Base-by-base conservation (phyloP, 2,329 filamentous ascomycete genomes). In the Hymenoscyphus occultus region DNA sequence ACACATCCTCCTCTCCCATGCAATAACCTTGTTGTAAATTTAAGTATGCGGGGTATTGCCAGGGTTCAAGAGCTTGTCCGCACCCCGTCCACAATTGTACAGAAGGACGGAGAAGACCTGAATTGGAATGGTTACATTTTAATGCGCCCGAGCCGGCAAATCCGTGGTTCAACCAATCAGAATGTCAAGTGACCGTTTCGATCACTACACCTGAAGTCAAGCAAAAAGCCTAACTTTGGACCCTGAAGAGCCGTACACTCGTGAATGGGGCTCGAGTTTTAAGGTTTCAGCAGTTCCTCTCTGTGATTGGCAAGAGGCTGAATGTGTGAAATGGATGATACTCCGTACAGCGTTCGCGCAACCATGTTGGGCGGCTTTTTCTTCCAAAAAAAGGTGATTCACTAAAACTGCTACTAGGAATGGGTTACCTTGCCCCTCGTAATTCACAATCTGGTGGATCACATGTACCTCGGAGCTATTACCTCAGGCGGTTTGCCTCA, bases 391-490 rank as follows among this genome's bases (percentile, higher is more conserved):
- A n/a, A 51, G 45, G n/a, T 12, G 19, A 22, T 22, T 51, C 45
- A 51, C 45, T 19, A 51, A 28, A n/a, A 28, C 19, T 19, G n/a
- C 42, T n/a, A 16, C 42, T 9, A 48, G 19, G 16, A 48, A 48
- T n/a, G 45, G n/a, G 19, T 22, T 51, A 51, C 45, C n/a, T 10
- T 22, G 19, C n/a, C 45, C 45, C 45, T 14, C 45, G n/a, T 12
- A 19, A 10, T 51, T 35, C 6, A 35, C 35, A 10, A 7, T 35
- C 5, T 5, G 31, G 28, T n/a, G 64, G 62, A 69, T 70, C 69
- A 69, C 69, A 68, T 68, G 69, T 60, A 16, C 35, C 57, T 60
- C 69, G 69, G 69, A 64, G 35, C n/a, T 68, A 40, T 68, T 67
- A 39, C 68, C 69, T 51, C n/a, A 66, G 64, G 63, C 13, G 68